Conservation (phyloP, 2,329 filamentous ascomycete genomes). For the Exophiala sideris region DNA sequence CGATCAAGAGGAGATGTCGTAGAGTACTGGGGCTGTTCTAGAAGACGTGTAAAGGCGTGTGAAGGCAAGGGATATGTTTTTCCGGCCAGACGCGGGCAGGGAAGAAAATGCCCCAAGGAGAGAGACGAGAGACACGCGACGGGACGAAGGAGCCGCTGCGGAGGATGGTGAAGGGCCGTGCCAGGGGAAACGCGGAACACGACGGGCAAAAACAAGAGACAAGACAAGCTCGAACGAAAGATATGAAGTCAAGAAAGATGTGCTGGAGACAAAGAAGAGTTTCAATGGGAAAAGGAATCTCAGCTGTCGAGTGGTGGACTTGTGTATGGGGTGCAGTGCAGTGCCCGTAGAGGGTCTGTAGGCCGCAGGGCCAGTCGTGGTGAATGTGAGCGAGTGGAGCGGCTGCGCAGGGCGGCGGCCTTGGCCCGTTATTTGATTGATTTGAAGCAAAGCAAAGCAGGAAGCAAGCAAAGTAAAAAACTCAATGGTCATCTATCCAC, state of each 20-base stretch:
- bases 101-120: conserved; percentile 1
- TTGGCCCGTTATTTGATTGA: not conserved
- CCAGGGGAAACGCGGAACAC: not conserved
- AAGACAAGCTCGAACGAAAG: conserved; percentile 9
- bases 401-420: not conserved
- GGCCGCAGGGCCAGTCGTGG: not conserved
- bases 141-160: not conserved
- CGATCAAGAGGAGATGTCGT: conserved; percentile 30
- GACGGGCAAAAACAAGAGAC: conserved; percentile 3
- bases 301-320: conserved; percentile 4
- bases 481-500: conserved; percentile 1
- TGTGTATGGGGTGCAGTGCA: not conserved
- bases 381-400: not conserved
- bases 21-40: conserved; percentile 33
- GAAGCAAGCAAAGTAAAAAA: not conserved
- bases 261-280: conserved; percentile 3
- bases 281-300: conserved; percentile 6
- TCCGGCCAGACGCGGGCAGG: conserved; percentile 11
- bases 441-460: not conserved
- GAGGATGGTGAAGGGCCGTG: not conserved
- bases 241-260: conserved; percentile 1
- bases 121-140: conserved; percentile 12
- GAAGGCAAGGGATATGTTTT: conserved; percentile 32
- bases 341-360: not conserved
- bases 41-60: conserved; percentile 26